Evolutionary conservation across 768 basidiomycete genomes (phyloP), one percentile per base, ranked within the genome.

Genomic region (Polyporus arcularius): DNA sequence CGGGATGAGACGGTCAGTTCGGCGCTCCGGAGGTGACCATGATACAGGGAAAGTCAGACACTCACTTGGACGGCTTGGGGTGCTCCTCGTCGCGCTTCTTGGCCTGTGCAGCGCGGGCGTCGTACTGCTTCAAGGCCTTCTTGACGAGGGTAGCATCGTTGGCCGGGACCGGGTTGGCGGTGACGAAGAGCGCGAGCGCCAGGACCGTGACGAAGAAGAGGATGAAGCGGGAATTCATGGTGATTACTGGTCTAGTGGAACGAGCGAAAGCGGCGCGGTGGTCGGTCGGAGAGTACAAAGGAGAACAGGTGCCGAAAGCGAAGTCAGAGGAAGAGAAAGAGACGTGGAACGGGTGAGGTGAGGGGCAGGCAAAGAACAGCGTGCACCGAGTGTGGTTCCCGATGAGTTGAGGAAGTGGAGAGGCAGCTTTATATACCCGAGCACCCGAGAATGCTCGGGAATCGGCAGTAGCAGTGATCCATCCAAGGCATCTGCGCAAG

Each of bases 161-260:
- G 39, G 47, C 39, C 8, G 63, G 65, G 46, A 62, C 52, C 42
- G 70, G 66, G 40, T 63, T 66, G 16, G 69, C 64, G 39, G 65
- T 46, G 30, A 58, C 63, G 41, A 64, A 62, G 42, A 70, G 45
- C 41, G 65, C 62, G 51, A 71, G 58, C 51, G 70, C 59, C 43
- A 71, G 48, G 61, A 73, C 47, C 31, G 68, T 57, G 53, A 66
- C 41, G 62, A 70, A 61, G 45, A 72, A 43, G 43, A 70, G 58
- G 32, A 71, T 57, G 42, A 69, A 30, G 45, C 63, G 66, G 45
- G 62, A 60, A 48, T 58, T 57, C 67, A 70, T 70, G 52, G 21
- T 50, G 43, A 7, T 35, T 35, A 35, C 39, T n/a, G 32, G 30
- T 26, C n/a, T 15, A 3, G 14, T 4, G 39, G 53, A 16, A 35